These are phyloP conservation scores for Ceratobasidium sp. DNA, from an alignment of 1,284 basidiomycete species.

Conservation along the genomic window DNA sequence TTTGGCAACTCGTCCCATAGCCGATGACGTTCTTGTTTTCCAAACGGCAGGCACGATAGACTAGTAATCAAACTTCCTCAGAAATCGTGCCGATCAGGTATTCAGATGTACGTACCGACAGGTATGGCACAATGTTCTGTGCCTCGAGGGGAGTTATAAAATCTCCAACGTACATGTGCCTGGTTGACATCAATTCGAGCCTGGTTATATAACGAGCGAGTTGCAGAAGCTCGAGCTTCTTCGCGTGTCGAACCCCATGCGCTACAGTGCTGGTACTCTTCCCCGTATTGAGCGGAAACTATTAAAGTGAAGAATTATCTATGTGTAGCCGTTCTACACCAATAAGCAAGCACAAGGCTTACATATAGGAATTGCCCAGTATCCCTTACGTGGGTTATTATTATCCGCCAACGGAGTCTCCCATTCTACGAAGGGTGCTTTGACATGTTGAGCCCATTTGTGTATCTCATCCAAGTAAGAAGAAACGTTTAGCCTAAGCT, in stretches of 20 bases:
- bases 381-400: background rate
- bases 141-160: background rate
- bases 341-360: background rate
- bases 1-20: background rate
- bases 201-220: background rate
- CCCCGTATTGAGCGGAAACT: conserved; percentile 6
- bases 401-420: background rate
- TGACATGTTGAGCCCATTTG: conserved; percentile 16
- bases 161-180: conserved; percentile 21
- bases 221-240: background rate
- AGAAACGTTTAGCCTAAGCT: background rate
- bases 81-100: background rate
- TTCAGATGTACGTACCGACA: conserved; percentile 6
- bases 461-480: conserved; percentile 32
- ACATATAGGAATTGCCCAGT: conserved; percentile 17
- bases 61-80: background rate
- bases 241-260: conserved; percentile 1
- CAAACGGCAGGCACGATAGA: background rate
- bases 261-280: background rate
- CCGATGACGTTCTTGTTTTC: conserved; percentile 6
- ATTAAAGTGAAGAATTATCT: background rate
- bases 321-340: too few relatives aligned
- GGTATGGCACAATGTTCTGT: background rate
- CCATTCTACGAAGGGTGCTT: conserved; percentile 4
- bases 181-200: background rate